Percentiles rank a stretch among this genome's conserved stretches.
phyloP scores from a whole-genome alignment of 257 asterid species.

The Jasminum sambac region DNA sequence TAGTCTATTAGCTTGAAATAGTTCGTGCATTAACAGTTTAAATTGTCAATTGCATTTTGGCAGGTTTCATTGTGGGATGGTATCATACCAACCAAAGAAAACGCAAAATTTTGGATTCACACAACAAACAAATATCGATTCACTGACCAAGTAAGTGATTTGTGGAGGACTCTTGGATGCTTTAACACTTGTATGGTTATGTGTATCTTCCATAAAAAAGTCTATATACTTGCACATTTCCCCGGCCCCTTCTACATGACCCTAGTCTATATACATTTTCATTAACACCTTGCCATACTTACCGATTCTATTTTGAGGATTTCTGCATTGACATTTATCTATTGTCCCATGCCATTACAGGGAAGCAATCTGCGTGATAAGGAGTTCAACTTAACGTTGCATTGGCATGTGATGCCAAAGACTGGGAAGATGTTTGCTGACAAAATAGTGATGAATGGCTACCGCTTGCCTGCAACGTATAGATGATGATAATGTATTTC shows the following conservation, averaged over 20 bases:
- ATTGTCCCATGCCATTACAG: slow-evolving; percentile 29
- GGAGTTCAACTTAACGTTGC: slow-evolving; percentile 80
- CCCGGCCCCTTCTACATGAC: too few species aligned
- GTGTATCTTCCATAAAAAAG: too few species aligned
- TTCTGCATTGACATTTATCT: neutral
- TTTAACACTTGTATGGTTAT: neutral
- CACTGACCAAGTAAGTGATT: slow-evolving; percentile 61
- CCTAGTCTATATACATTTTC: too few species aligned
- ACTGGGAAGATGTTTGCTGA: slow-evolving; percentile 91
- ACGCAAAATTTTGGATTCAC: slow-evolving; percentile 72
- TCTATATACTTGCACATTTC: too few species aligned
- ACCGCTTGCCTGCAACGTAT: slow-evolving; percentile 65
- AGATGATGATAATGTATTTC: slow-evolving; percentile 51
- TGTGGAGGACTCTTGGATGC: neutral
- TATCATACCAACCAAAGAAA: slow-evolving; percentile 76
- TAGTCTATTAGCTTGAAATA: neutral
- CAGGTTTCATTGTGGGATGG: slow-evolving; percentile 95
- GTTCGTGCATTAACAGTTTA: neutral
- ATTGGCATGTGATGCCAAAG: slow-evolving; percentile 99
- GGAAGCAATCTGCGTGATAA: slow-evolving; percentile 92
- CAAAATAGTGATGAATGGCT: slow-evolving; percentile 86
- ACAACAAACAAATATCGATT: slow-evolving; percentile 82
- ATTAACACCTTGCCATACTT: too few species aligned
- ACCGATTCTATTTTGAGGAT: too few species aligned
- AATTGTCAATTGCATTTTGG: slow-evolving; percentile 18